Evolutionary conservation across 106 monocot species (phyloP).

Genomic region (Platanthera zijinensis): DNA sequence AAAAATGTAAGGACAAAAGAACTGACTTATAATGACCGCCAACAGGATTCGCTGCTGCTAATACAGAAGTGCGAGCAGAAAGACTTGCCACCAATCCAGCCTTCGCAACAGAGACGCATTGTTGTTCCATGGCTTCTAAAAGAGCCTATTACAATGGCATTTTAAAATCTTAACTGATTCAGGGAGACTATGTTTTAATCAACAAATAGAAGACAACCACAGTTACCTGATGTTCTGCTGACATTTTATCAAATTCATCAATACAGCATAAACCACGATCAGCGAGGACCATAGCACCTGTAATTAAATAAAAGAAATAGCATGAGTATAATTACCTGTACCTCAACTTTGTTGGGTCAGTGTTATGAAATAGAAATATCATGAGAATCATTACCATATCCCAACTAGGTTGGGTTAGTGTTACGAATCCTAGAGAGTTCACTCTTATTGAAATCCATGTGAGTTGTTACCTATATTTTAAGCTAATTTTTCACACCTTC

Average conservation of each 20-base stretch:
- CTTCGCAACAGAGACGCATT: slow-evolving; percentile 97
- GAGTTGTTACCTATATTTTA: no score
- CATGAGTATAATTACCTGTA: not conserved
- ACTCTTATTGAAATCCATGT: no score
- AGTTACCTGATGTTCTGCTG: slow-evolving; percentile 89
- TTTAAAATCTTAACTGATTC: not conserved
- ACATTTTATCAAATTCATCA: slow-evolving; percentile 99
- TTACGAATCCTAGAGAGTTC: no score
- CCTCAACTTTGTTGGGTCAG: no score
- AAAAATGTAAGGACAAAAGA: not conserved
- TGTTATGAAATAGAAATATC: no score
- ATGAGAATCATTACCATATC: no score
- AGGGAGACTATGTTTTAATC: not conserved
- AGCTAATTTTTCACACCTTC: no score
- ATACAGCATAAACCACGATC: slow-evolving; percentile 96
- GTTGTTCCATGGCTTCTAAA: slow-evolving; percentile 99
- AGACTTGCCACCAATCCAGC: slow-evolving; percentile 97
- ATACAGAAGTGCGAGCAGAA: slow-evolving; percentile 84
- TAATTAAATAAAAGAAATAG: not conserved
- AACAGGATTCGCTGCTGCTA: slow-evolving; percentile 98
- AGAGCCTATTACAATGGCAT: slow-evolving; percentile 46
- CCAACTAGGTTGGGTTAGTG: no score
- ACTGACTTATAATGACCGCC: slow-evolving; percentile 95
- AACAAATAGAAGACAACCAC: not conserved
- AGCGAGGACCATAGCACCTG: slow-evolving; percentile 99